Conservation (phyloP, 495 filamentous ascomycete genomes). For the Lasiosphaeriaceae sp. region DNA sequence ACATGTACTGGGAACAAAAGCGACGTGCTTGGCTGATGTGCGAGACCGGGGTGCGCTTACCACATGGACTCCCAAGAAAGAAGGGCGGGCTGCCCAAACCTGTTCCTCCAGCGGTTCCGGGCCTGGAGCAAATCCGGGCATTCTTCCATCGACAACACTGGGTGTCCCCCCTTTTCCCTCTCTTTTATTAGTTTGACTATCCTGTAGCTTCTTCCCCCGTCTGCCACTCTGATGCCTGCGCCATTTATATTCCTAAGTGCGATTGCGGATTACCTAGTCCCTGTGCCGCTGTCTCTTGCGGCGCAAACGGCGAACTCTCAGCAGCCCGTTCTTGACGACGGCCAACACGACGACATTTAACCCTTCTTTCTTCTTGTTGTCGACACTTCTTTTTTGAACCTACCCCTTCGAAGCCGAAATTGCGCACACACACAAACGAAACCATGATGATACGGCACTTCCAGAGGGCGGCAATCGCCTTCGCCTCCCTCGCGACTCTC, state of each 20-base stretch:
- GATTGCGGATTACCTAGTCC: background rate
- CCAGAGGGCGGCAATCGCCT: slow-evolving; percentile 31
- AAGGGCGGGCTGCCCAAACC: background rate
- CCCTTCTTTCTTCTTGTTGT: background rate
- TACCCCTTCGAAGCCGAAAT: background rate
- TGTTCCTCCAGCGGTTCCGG: background rate
- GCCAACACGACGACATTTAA: background rate
- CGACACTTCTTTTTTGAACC: too few relatives aligned
- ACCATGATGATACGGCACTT: slow-evolving; percentile 31
- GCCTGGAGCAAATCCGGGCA: background rate
- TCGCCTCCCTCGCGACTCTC: slow-evolving; percentile 23
- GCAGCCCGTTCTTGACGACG: background rate
- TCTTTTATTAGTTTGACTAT: too few relatives aligned
- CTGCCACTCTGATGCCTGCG: too few relatives aligned
- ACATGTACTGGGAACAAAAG: background rate
- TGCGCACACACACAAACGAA: background rate
- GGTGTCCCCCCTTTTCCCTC: too few relatives aligned
- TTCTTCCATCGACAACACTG: too few relatives aligned
- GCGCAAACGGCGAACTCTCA: too few relatives aligned
- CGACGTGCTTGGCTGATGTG: background rate
- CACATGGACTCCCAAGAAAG: background rate
- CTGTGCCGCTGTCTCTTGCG: too few relatives aligned
- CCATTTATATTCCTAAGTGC: background rate
- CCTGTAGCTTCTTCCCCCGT: too few relatives aligned
- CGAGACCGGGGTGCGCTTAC: background rate